Percentiles rank a stretch among this genome's conserved stretches.
These are phyloP conservation scores for Castanea mollissima DNA, from an alignment of 306 rosid genomes.

Conservation along the genomic window DNA sequence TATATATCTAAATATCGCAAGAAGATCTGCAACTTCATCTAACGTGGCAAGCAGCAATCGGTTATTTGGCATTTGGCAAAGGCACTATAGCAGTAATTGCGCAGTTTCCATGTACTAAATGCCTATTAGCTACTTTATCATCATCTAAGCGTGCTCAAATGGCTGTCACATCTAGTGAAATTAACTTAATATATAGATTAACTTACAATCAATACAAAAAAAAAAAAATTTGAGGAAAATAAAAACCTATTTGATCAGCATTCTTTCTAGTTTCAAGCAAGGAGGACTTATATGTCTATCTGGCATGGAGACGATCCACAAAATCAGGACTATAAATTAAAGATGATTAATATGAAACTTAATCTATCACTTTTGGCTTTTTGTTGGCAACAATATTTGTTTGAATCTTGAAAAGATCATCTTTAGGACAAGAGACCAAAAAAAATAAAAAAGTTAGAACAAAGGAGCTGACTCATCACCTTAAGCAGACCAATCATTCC, in stretches of 20 bases:
- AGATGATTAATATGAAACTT: neutral
- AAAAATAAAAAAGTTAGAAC: neutral
- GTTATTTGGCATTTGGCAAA: neutral
- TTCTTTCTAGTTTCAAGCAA: no score
- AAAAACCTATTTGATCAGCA: no score
- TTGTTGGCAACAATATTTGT: neutral
- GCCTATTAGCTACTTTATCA: no score
- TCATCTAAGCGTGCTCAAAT: no score
- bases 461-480: neutral
- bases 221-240: no score
- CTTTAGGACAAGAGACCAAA: conserved; percentile 8
- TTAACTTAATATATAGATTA: no score
- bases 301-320: neutral
- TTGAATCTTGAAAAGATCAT: neutral
- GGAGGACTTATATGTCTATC: neutral
- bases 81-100: neutral
- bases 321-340: neutral
- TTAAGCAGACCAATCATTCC: neutral
- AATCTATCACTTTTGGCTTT: neutral
- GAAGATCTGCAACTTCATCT: no score
- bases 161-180: no score
- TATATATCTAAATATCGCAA: no score
- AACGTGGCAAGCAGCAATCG: neutral
- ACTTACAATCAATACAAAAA: no score
- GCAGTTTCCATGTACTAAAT: neutral